A percentile compares a stretch with the other conserved stretches of the same genome.
phyloP scores from a whole-genome alignment of 2,329 filamentous ascomycete genomes.

The Fusarium domesticum region DNA sequence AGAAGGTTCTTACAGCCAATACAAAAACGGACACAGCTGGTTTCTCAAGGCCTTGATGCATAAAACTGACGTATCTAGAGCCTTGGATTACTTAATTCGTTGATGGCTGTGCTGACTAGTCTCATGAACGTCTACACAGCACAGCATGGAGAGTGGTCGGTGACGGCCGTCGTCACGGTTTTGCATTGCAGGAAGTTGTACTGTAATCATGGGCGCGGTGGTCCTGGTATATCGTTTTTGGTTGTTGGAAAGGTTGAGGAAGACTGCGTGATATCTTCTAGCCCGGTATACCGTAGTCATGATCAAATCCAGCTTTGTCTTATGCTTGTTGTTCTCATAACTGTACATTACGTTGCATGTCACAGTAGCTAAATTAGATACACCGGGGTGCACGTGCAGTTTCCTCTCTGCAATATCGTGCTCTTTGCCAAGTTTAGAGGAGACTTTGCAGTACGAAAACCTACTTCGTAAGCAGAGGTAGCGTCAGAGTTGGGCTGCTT shows the following conservation, averaged over 20 bases:
- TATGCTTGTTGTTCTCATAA: neutral
- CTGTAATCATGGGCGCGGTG: slow-evolving; percentile 3
- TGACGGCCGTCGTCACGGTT: slow-evolving; percentile 7
- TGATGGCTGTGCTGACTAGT: slow-evolving; percentile 4
- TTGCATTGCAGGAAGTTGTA: neutral
- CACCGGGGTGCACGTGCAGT: neutral
- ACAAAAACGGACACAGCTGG: neutral
- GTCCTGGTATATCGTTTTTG: slow-evolving; percentile 4
- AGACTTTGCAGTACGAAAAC: too few species aligned
- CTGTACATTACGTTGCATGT: neutral
- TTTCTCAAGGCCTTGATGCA: too few species aligned
- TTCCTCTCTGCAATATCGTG: too few species aligned
- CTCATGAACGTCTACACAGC: slow-evolving; percentile 7
- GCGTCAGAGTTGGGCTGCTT: too few species aligned
- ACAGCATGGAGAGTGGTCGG: slow-evolving; percentile 5
- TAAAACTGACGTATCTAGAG: slow-evolving; percentile 27
- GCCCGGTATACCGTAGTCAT: neutral
- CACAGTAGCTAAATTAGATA: neutral
- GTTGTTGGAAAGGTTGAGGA: slow-evolving; percentile 1
- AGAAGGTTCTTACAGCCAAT: neutral
- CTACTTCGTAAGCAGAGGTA: too few species aligned
- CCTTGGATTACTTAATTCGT: slow-evolving; percentile 38
- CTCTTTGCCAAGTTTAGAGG: too few species aligned
- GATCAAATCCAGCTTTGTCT: neutral
- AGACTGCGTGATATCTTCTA: neutral